A percentile compares a stretch with the other conserved stretches of the same genome.
Conservation (phyloP, 345 rosid genomes). For the Acer campestre region DNA sequence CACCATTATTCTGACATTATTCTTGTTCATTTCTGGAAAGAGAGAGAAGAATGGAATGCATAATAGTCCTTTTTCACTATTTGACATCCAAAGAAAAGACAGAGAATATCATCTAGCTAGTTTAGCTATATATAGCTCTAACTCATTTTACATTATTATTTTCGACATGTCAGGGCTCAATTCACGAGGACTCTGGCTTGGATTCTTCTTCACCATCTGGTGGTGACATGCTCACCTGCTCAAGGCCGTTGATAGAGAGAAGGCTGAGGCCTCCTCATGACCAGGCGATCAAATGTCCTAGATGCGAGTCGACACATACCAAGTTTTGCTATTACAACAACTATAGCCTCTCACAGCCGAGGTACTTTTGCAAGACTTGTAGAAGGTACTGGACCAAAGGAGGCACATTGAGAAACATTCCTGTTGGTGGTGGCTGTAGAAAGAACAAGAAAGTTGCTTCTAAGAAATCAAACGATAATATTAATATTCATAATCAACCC, state of each 20-base stretch:
- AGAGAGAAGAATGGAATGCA: slow-evolving; percentile 9
- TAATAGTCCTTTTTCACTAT: slow-evolving; percentile 2
- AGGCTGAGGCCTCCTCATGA: slow-evolving; percentile 91
- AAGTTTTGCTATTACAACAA: slow-evolving; percentile 98
- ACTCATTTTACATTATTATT: slow-evolving; percentile 17
- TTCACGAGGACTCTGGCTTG: slow-evolving; percentile 61
- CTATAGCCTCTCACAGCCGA: slow-evolving; percentile 95
- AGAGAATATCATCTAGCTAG: not conserved
- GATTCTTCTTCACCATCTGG: slow-evolving; percentile 81
- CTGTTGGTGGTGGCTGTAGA: slow-evolving; percentile 96
- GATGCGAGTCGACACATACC: slow-evolving; percentile 93
- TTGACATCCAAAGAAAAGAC: not conserved
- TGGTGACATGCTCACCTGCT: slow-evolving; percentile 78
- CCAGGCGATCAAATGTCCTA: slow-evolving; percentile 89
- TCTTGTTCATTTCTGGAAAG: slow-evolving; percentile 1
- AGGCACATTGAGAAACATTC: slow-evolving; percentile 90
- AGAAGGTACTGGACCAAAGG: slow-evolving; percentile 99
- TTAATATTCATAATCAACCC: not conserved
- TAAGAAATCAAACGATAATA: slow-evolving; percentile 42
- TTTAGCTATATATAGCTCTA: not conserved
- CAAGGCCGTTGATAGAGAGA: slow-evolving; percentile 91
- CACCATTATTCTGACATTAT: slow-evolving; percentile 7
- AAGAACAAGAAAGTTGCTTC: slow-evolving; percentile 79
- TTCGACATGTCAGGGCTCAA: slow-evolving; percentile 41
- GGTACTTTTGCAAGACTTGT: slow-evolving; percentile 97